Base-by-base conservation (phyloP, 2,329 filamentous ascomycete genomes). In the Leptographium procerum region DNA sequence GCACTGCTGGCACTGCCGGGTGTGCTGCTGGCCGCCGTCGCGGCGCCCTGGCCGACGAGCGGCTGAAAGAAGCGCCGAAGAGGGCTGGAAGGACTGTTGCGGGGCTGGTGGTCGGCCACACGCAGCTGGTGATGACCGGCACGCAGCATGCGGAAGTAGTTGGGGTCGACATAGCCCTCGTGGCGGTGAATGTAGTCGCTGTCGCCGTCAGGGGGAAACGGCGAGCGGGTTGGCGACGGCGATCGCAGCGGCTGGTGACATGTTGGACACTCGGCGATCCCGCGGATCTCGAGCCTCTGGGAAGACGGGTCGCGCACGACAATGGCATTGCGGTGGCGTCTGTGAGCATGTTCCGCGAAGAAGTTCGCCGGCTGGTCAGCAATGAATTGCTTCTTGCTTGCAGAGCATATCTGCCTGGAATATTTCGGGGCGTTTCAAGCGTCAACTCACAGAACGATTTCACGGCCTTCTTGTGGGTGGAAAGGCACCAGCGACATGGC, bases 71-170 rank as follows among this genome's bases (percentile, higher is more conserved):
- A 70, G 55, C 81, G 74, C 50, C 81, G 76, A 54, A 84, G 75
- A 31, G 53, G 53, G 19, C 24, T 45, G 14, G 53, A 19, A 16
- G 26, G 36, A 1, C 81, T 80, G 60, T 56, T 57, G 14, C 77
- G 82, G 13, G 78, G 72, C 0, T 79, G 76, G 79, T 76, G n/a
- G 28, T 13, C 33, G 10, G 24, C 31, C 7, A 5, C 43, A 1
- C 54, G 53, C 14, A 57, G 51, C 19, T 71, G 69, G 63, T 68
- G 71, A 59, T 71, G 64, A 70, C 75, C 71, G 66, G 78, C 71
- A 71, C 84, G 87, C 47, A 99, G 84, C 87, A 97, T 91, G 66
- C 89, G 89, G 72, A 99, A 99, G 76, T 99, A 99, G 56, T 91
- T 84, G 2, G 91, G 91, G 66, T 91, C 87, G 65, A 96, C 88